Percentiles rank a stretch among this genome's conserved stretches.
Conservation (phyloP, 2,329 filamentous ascomycete genomes). For the Alternaria ventricosa region DNA sequence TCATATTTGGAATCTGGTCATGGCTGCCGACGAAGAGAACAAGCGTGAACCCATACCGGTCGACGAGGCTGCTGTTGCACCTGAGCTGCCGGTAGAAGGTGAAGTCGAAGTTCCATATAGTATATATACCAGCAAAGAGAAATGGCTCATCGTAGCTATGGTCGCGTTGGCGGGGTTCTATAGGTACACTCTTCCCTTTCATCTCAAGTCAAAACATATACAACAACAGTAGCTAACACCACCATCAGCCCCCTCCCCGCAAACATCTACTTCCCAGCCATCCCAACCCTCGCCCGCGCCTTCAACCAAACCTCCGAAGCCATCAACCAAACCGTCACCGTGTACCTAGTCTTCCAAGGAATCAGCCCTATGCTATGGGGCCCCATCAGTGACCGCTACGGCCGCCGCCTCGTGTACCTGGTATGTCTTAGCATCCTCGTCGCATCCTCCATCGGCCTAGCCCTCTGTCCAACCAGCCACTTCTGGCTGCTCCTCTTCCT, state of each 20-base stretch:
- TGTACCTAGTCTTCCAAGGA: slow-evolving; percentile 58
- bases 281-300: slow-evolving; percentile 42
- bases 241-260: slow-evolving; percentile 49
- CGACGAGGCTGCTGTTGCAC: slow-evolving; percentile 16
- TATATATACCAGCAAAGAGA: slow-evolving; percentile 37
- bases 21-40: slow-evolving; percentile 13
- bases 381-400: slow-evolving; percentile 58
- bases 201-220: background rate
- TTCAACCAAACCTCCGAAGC: slow-evolving; percentile 51
- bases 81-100: slow-evolving; percentile 17
- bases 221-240: background rate
- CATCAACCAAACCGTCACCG: slow-evolving; percentile 60
- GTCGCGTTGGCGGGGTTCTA: slow-evolving; percentile 41
- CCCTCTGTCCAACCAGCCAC: slow-evolving; percentile 39
- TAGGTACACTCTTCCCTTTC: slow-evolving; percentile 20
- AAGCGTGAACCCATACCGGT: slow-evolving; percentile 19
- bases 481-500: slow-evolving; percentile 45
- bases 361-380: slow-evolving; percentile 60
- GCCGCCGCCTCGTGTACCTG: slow-evolving; percentile 59
- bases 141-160: slow-evolving; percentile 41
- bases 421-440: slow-evolving; percentile 47
- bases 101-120: slow-evolving; percentile 34
- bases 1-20: background rate
- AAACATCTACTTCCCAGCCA: slow-evolving; percentile 50
- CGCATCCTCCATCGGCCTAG: slow-evolving; percentile 43